Evolutionary conservation across 2,329 filamentous ascomycete species (phyloP).

Genomic region (Calonectria naviculata): DNA sequence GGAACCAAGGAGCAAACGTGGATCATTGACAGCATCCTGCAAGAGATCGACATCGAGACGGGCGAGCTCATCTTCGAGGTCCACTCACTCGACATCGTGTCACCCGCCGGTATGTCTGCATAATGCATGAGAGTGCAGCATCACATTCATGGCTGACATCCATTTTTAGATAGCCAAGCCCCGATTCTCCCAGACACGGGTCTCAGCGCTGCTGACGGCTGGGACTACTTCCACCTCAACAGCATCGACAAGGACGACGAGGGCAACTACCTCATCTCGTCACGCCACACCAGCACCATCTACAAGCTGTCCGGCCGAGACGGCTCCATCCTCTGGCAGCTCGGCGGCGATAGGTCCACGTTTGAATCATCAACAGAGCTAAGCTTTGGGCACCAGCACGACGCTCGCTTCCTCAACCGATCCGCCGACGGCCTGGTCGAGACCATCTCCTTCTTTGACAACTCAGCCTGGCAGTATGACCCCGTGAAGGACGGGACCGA

Average conservation of each 20-base stretch:
- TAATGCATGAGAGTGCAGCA: not conserved
- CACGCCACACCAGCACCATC: slow-evolving; percentile 32
- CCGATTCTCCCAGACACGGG: slow-evolving; percentile 15
- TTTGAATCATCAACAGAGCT: slow-evolving; percentile 47
- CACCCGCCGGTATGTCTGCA: slow-evolving; percentile 17
- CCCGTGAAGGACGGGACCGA: not conserved
- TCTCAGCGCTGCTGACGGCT: slow-evolving; percentile 21
- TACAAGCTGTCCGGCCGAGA: slow-evolving; percentile 50
- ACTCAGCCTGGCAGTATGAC: slow-evolving; percentile 44
- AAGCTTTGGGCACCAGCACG: slow-evolving; percentile 62
- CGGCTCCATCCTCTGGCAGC: slow-evolving; percentile 63
- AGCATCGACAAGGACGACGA: slow-evolving; percentile 50
- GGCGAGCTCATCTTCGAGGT: slow-evolving; percentile 28
- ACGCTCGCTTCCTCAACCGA: slow-evolving; percentile 56
- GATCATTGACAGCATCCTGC: slow-evolving; percentile 50
- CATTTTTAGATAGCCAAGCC: slow-evolving; percentile 13
- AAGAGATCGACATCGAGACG: slow-evolving; percentile 29
- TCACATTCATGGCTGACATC: not conserved
- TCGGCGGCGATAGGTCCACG: slow-evolving; percentile 57
- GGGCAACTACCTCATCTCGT: slow-evolving; percentile 43
- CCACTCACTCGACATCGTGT: slow-evolving; percentile 21
- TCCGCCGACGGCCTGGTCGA: slow-evolving; percentile 53
- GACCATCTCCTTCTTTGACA: slow-evolving; percentile 65
- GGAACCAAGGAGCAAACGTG: slow-evolving; percentile 59
- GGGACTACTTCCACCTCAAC: slow-evolving; percentile 47